Conservation (phyloP, 2,329 filamentous ascomycete species). For the Basipetospora chlamydospora region DNA sequence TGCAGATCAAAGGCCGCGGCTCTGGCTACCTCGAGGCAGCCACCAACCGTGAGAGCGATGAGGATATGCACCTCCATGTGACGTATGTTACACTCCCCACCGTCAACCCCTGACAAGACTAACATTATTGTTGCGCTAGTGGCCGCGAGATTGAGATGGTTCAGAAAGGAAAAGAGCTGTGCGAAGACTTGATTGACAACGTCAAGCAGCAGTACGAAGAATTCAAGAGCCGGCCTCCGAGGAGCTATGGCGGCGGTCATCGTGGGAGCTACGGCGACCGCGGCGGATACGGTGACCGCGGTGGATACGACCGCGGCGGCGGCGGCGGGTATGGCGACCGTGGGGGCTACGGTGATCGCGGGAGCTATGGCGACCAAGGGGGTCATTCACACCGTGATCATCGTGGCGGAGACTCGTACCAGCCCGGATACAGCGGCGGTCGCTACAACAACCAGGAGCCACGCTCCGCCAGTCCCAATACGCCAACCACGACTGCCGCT, state of each 20-base stretch:
- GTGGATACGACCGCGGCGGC: slow-evolving; percentile 1
- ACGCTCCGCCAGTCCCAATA: slow-evolving; percentile 17
- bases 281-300: slow-evolving; percentile 16
- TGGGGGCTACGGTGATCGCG: slow-evolving; percentile 9
- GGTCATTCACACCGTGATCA: too few relatives aligned
- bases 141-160: slow-evolving; percentile 82
- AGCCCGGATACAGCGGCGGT: slow-evolving; percentile 15
- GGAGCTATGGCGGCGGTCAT: slow-evolving; percentile 27
- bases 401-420: slow-evolving; percentile 15
- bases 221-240: slow-evolving; percentile 71
- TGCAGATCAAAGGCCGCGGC: slow-evolving; percentile 94
- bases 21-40: slow-evolving; percentile 86
- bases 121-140: slow-evolving; percentile 32
- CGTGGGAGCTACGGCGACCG: slow-evolving; percentile 12
- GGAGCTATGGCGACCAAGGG: slow-evolving; percentile 13
- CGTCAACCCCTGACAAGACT: too few relatives aligned
- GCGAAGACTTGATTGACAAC: slow-evolving; percentile 72
- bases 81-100: slow-evolving; percentile 54
- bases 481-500: slow-evolving; percentile 16
- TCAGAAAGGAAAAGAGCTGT: slow-evolving; percentile 72
- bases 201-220: slow-evolving; percentile 83
- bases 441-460: too few relatives aligned
- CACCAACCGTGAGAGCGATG: slow-evolving; percentile 82
- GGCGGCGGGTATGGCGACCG: slow-evolving; percentile 13
- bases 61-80: slow-evolving; percentile 93